Evolutionary conservation across 2,329 filamentous ascomycete species (phyloP).

Genomic region (Aspergillus sp.): DNA sequence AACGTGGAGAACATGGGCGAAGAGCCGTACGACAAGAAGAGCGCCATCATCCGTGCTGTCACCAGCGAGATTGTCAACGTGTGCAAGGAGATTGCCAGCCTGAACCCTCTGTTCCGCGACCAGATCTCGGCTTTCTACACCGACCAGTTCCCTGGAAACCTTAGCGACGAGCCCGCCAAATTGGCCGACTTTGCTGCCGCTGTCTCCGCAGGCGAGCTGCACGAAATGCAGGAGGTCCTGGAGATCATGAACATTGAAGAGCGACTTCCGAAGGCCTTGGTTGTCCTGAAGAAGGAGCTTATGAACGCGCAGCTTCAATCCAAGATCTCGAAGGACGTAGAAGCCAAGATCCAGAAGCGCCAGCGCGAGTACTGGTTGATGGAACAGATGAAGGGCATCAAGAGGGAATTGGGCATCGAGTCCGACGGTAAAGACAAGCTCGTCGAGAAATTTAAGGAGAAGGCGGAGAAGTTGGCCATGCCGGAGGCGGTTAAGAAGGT

Average conservation of each 20-base stretch:
- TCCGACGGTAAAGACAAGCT: conserved; percentile 98
- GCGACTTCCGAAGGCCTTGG: conserved; percentile 83
- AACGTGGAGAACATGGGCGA: conserved; percentile 92
- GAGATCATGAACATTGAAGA: conserved; percentile 88
- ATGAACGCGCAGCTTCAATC: conserved; percentile 97
- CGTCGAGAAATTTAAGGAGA: conserved; percentile 95
- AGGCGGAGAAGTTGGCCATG: conserved; percentile 91
- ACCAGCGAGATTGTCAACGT: conserved; percentile 98
- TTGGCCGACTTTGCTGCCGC: conserved; percentile 96
- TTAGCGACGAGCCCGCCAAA: conserved; percentile 91
- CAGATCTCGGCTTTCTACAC: conserved; percentile 97
- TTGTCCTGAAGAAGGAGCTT: conserved; percentile 94
- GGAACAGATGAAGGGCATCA: conserved; percentile 99
- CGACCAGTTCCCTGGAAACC: conserved; percentile 90
- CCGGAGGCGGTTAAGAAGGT: conserved; percentile 95
- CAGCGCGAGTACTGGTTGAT: conserved; percentile 98
- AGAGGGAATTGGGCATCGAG: conserved; percentile 90
- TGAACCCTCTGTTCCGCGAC: conserved; percentile 94
- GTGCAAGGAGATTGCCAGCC: conserved; percentile 91
- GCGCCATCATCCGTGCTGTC: conserved; percentile 82
- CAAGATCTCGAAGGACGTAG: conserved; percentile 97
- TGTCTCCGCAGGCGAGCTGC: conserved; percentile 88
- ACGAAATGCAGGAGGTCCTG: conserved; percentile 88
- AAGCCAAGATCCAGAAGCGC: conserved; percentile 94
- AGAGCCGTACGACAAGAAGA: conserved; percentile 86